Percentiles rank a stretch among this genome's conserved stretches.
phyloP scores from a whole-genome alignment of 129 eudicot genomes.

The Helichrysum umbraculigerum region DNA sequence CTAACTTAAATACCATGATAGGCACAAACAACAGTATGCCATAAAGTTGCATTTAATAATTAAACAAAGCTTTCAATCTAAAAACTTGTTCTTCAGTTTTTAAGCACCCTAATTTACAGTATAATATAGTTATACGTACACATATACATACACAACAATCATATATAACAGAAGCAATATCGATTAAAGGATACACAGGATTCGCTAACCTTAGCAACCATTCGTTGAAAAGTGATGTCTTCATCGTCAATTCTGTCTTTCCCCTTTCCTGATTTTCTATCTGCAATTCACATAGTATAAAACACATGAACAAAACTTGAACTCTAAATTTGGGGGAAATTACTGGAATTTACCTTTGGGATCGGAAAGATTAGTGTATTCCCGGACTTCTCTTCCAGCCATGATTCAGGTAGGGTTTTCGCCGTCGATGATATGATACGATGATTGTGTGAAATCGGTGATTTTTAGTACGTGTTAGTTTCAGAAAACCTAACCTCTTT shows the following conservation, averaged over 20 bases:
- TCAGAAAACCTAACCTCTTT: not conserved
- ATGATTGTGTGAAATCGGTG: not conserved
- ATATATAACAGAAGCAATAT: not conserved
- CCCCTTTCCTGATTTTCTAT: constrained; percentile 87
- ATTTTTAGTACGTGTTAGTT: not conserved
- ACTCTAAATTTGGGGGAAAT: not conserved
- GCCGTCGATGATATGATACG: not conserved
- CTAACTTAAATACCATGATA: not conserved
- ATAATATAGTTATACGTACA: not conserved
- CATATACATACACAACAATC: not conserved
- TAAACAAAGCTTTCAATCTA: not conserved
- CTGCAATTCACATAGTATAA: constrained; percentile 37
- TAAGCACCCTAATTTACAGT: not conserved
- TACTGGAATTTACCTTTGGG: constrained; percentile 63
- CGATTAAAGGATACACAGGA: constrained; percentile 40
- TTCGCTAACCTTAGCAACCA: constrained; percentile 98
- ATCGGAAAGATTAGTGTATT: constrained; percentile 90
- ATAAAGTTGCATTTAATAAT: not conserved
- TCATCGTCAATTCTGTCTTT: constrained; percentile 89
- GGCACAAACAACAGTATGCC: not conserved
- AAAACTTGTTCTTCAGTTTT: not conserved
- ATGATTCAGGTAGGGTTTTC: constrained; percentile 26
- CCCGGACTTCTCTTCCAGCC: constrained; percentile 97
- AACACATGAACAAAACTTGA: not conserved
- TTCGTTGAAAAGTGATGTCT: constrained; percentile 86